phyloP scores from a whole-genome alignment of 2,329 filamentous ascomycete genomes.

The Rutstroemia sp. region DNA sequence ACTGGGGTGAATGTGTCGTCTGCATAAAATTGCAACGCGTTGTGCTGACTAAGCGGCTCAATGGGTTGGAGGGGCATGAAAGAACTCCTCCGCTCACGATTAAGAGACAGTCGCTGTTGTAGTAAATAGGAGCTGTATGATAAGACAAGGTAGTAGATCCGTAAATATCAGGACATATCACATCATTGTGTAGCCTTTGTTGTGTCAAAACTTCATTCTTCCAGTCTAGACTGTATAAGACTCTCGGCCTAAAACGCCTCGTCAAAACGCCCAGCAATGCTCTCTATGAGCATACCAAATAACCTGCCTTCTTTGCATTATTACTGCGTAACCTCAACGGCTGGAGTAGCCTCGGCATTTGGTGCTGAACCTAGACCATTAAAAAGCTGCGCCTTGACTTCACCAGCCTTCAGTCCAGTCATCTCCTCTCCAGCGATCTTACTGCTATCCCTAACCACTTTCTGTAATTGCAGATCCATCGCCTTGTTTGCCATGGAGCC shows the following conservation, averaged over 20 bases:
- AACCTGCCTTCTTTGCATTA: background rate
- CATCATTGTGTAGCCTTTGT: background rate
- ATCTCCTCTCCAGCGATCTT: conserved; percentile 49
- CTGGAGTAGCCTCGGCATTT: background rate
- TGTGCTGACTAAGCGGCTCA: no score
- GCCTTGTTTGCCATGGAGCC: conserved; percentile 14
- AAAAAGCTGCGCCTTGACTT: conserved; percentile 45
- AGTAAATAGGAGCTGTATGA: no score
- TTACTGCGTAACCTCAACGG: background rate
- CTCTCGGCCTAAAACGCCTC: conserved; percentile 7
- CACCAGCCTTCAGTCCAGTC: conserved; percentile 33
- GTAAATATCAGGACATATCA: background rate
- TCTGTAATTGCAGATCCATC: conserved; percentile 42
- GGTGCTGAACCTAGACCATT: conserved; percentile 25
- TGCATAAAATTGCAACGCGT: no score
- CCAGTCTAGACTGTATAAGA: conserved; percentile 4
- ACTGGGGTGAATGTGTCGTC: no score
- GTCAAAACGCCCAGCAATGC: conserved; percentile 6
- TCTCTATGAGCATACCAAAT: background rate
- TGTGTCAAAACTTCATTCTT: conserved; percentile 8
- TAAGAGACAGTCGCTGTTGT: background rate
- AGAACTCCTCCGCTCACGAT: no score
- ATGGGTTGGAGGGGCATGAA: no score
- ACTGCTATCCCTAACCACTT: conserved; percentile 48
- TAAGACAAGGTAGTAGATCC: no score